These are phyloP conservation scores for Ochromonas danica DNA, from an alignment of 108 stramenopile species.

Conservation along the genomic window DNA sequence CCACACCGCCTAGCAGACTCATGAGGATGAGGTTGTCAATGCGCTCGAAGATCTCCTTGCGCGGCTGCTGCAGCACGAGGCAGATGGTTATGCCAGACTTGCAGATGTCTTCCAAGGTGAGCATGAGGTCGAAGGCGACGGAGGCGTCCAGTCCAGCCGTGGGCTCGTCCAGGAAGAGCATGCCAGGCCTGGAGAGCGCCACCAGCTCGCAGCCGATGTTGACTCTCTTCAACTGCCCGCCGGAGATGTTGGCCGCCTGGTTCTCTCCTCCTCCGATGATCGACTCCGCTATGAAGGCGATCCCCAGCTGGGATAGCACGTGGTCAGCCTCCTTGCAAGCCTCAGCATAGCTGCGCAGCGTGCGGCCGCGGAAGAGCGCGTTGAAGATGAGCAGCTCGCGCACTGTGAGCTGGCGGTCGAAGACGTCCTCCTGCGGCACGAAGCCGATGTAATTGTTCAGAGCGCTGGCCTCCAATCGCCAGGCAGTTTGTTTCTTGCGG, in stretches of 20 bases:
- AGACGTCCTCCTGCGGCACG: slow-evolving; percentile 56
- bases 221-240: slow-evolving; percentile 14
- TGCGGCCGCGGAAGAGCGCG: slow-evolving; percentile 38
- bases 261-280: not conserved
- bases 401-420: slow-evolving; percentile 45
- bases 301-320: not conserved
- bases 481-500: no score
- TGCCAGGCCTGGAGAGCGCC: not conserved
- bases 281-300: not conserved
- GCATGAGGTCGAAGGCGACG: slow-evolving; percentile 43
- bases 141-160: slow-evolving; percentile 1
- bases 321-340: not conserved
- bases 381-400: slow-evolving; percentile 38
- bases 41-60: slow-evolving; percentile 74
- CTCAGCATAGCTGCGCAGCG: not conserved
- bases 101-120: slow-evolving; percentile 67
- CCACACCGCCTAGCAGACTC: not conserved
- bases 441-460: not conserved
- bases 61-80: slow-evolving; percentile 81
- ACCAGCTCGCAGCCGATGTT: slow-evolving; percentile 17
- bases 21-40: slow-evolving; percentile 66
- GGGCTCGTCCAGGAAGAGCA: slow-evolving; percentile 29
- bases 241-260: not conserved
- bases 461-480: no score
- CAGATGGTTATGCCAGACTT: slow-evolving; percentile 67